Percentiles rank a stretch among this genome's conserved stretches.
Evolutionary conservation across 495 filamentous ascomycete genomes (phyloP).

Genomic region (Neurospora sp.): DNA sequence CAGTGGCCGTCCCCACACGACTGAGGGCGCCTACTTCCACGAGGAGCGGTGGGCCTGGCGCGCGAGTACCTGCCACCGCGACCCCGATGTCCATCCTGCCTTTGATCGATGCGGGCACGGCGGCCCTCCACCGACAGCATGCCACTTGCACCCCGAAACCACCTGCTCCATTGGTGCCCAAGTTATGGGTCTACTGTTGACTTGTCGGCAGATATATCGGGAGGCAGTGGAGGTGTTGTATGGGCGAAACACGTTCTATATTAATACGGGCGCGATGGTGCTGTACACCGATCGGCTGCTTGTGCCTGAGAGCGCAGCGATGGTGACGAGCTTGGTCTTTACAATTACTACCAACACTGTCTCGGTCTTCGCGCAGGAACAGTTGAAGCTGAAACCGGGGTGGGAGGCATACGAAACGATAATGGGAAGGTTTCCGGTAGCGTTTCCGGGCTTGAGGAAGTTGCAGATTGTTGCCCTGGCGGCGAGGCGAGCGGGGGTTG

Average conservation of each 20-base stretch:
- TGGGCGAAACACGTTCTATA: constrained; percentile 10
- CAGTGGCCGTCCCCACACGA: constrained; percentile 7
- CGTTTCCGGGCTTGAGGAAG: constrained; percentile 5
- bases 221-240: constrained; percentile 17
- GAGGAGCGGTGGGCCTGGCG: constrained; percentile 11
- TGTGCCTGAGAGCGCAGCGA: neutral
- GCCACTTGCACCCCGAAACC: neutral
- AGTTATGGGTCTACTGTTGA: constrained; percentile 2
- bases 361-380: constrained; percentile 5
- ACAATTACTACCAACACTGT: neutral
- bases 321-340: neutral
- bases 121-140: constrained; percentile 7
- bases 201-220: constrained; percentile 8
- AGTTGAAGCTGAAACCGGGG: constrained; percentile 3
- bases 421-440: neutral
- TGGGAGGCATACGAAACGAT: constrained; percentile 4
- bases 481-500: neutral
- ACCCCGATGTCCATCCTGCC: constrained; percentile 2
- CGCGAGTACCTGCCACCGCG: constrained; percentile 11
- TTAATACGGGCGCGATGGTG: constrained; percentile 2
- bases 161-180: constrained; percentile 3
- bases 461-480: constrained; percentile 1
- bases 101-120: constrained; percentile 8
- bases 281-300: constrained; percentile 2
- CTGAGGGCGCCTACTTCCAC: neutral